A percentile compares a stretch with the other conserved stretches of the same genome.
Evolutionary conservation across 441 rosid species (phyloP).

Genomic region (Rhodomyrtus psidioides): DNA sequence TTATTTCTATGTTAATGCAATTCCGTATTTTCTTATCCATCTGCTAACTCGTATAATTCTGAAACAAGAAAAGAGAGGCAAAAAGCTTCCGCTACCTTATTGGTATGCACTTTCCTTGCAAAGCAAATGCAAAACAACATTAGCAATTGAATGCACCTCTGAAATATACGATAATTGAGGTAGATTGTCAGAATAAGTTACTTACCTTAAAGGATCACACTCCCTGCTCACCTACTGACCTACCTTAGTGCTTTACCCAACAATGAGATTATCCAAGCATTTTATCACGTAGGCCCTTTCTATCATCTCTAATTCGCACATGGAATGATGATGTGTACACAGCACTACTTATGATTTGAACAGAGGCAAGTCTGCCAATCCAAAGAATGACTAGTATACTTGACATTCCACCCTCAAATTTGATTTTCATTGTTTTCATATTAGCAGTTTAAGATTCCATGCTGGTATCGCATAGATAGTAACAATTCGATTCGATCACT

Average conservation of each 20-base stretch:
- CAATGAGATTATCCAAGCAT: not conserved
- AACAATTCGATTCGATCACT: not conserved
- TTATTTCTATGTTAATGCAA: not conserved
- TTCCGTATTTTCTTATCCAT: not conserved
- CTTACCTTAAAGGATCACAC: not conserved
- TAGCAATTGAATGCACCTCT: not conserved
- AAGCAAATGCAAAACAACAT: not conserved
- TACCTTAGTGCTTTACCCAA: not conserved
- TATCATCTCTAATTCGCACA: not conserved
- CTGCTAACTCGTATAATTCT: not conserved
- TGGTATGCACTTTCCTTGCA: not conserved
- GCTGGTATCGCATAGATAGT: not conserved
- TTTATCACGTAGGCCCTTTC: not conserved
- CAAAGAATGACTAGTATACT: not conserved
- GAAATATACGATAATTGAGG: not conserved
- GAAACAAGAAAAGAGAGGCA: not conserved
- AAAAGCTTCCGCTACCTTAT: not conserved
- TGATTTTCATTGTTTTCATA: not conserved
- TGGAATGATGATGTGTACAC: not conserved
- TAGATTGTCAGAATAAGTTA: not conserved
- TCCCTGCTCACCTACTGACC: not conserved
- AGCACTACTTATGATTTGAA: not conserved
- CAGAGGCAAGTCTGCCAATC: not conserved
- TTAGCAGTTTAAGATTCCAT: not conserved
- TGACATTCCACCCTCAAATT: not conserved